Base-by-base conservation (phyloP, 2,329 filamentous ascomycete species). In the Pyrenochaeta sp. region DNA sequence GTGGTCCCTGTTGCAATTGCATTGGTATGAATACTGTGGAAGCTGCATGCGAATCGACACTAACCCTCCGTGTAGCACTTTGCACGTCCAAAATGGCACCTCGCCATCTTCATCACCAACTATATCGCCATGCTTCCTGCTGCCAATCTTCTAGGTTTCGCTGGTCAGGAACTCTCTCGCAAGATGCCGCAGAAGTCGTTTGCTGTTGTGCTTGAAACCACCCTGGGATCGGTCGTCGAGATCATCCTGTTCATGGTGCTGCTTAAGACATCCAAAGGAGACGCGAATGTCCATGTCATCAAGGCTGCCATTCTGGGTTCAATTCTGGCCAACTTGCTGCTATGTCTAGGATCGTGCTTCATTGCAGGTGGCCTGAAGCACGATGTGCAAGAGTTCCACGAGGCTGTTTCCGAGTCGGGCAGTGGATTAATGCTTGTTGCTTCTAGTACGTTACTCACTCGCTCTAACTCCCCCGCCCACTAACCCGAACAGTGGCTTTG, bases 221-320 rank as follows among this genome's bases (percentile, higher is more conserved):
- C 81, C 0, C 74, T 92, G 46, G 90, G 89, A 2, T 90, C 90
- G 0, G 77, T 92, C 9, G 90, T 95, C 47, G 91, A 96, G 71
- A 88, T 96, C 51, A 85, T 96, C 41, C 78, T 96, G 27, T 95
- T 96, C 76, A 89, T 94, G 80, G 84, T 93, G 2, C 78, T 96
- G 40, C 81, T 95, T 41, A 76, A 78, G 55, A 82, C 78, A 79
- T 72, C 66, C n/a, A 42, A 47, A 3, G 57, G 57, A 15, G 68
- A 75, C 17, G 65, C 72, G 7, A 77, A 77, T n/a, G 69, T 89
- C 54, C 81, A 83, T n/a, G 90, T 95, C 63, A 91, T 96, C 64
- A 86, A 91, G 69, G 90, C 90, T 49, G 91, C 92, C 20, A 93
- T 96, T 50, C 78, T 96, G 0, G 91, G 92, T 32, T 94, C 90